Conservation (phyloP, 768 basidiomycete genomes). For the Leccinum barrowsii region DNA sequence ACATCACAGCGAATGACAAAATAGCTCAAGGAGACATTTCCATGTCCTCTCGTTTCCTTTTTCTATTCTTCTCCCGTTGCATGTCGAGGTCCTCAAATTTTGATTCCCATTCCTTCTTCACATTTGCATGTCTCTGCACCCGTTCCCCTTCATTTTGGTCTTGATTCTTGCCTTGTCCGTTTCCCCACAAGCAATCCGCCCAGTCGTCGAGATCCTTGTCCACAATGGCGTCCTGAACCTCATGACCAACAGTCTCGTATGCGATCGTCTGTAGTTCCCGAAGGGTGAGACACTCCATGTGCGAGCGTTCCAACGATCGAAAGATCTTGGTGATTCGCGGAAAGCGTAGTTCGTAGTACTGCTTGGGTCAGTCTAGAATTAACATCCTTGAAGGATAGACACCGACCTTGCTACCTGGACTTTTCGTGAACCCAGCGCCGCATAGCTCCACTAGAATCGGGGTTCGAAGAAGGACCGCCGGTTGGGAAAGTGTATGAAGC, state of each 20-base stretch:
- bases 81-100: constrained; percentile 33
- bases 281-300: constrained; percentile 52
- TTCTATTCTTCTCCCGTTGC: constrained; percentile 21
- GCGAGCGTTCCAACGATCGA: constrained; percentile 58
- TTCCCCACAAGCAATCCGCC: constrained; percentile 38
- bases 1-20: background rate
- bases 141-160: constrained; percentile 25
- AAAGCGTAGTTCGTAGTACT: constrained; percentile 85
- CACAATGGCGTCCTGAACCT: constrained; percentile 31
- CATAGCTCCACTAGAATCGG: constrained; percentile 72
- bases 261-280: constrained; percentile 54
- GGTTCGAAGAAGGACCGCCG: constrained; percentile 51
- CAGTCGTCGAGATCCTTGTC: constrained; percentile 52
- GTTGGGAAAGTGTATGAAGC: constrained; percentile 45
- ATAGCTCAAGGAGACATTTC: constrained; percentile 25
- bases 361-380: background rate
- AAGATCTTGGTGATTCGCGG: constrained; percentile 73
- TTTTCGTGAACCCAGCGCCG: constrained; percentile 81
- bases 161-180: constrained; percentile 31
- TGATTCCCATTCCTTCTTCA: constrained; percentile 42
- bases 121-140: constrained; percentile 36
- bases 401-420: constrained; percentile 52
- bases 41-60: constrained; percentile 16
- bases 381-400: background rate
- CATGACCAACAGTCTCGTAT: constrained; percentile 49